Conservation (phyloP, 768 basidiomycete species). For the Psilocybe cyanescens region DNA sequence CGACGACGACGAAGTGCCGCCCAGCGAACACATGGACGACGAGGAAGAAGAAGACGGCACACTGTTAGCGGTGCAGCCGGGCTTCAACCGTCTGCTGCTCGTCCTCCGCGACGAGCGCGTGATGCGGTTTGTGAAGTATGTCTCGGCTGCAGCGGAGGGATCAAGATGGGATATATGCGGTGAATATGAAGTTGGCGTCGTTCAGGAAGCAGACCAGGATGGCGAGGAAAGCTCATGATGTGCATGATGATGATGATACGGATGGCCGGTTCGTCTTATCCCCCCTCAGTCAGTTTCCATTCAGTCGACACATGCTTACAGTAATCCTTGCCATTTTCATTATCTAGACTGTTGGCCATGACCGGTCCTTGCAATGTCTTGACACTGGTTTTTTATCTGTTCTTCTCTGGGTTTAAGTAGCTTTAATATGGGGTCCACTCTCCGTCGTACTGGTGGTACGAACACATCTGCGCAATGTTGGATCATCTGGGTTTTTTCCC, state of each 20-base stretch:
- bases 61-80: conserved; percentile 83
- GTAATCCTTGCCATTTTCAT: background rate
- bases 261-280: background rate
- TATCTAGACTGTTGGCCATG: background rate
- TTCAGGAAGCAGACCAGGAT: conserved; percentile 66
- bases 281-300: background rate
- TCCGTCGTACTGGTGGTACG: background rate
- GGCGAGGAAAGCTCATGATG: conserved; percentile 26
- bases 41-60: conserved; percentile 76
- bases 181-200: conserved; percentile 89
- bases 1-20: conserved; percentile 46
- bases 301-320: background rate
- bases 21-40: conserved; percentile 31
- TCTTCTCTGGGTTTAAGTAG: background rate
- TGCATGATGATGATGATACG: background rate
- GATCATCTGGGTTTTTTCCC: too few species aligned
- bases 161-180: conserved; percentile 93
- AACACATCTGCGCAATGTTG: background rate
- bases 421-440: background rate
- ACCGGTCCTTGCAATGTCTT: background rate
- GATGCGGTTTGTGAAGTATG: conserved; percentile 95
- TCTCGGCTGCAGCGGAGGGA: conserved; percentile 86
- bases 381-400: background rate
- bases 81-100: conserved; percentile 87
- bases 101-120: conserved; percentile 93